phyloP scores from a whole-genome alignment of 2,329 filamentous ascomycete genomes.

The Cyclaneusma minus region DNA sequence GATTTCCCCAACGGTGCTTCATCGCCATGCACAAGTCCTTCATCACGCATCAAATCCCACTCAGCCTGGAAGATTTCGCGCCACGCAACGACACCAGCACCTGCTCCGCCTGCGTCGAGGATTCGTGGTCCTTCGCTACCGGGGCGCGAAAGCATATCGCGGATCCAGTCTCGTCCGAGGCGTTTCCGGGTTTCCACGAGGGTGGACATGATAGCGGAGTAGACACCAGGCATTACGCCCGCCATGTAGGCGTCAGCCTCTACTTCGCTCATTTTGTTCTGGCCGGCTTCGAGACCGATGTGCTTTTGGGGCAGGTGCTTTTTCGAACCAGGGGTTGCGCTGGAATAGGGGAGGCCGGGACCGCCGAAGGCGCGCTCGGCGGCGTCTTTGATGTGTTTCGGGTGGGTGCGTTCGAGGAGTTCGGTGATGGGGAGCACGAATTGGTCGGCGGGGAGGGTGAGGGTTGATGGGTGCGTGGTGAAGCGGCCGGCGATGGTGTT shows the following conservation, averaged over 20 bases:
- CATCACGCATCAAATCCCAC: slow-evolving; percentile 53
- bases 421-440: slow-evolving; percentile 55
- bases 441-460: slow-evolving; percentile 56
- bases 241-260: slow-evolving; percentile 61
- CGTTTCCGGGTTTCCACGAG: slow-evolving; percentile 62
- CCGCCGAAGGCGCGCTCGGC: slow-evolving; percentile 69
- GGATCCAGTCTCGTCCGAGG: slow-evolving; percentile 55
- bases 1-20: slow-evolving; percentile 52
- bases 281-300: slow-evolving; percentile 46
- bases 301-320: slow-evolving; percentile 44
- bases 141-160: slow-evolving; percentile 40
- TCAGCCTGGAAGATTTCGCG: slow-evolving; percentile 66
- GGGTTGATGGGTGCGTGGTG: slow-evolving; percentile 54
- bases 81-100: slow-evolving; percentile 61
- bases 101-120: slow-evolving; percentile 60
- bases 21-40: slow-evolving; percentile 24
- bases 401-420: slow-evolving; percentile 51
- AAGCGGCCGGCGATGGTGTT: slow-evolving; percentile 62
- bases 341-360: slow-evolving; percentile 57
- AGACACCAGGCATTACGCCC: slow-evolving; percentile 53
- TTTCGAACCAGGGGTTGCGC: slow-evolving; percentile 45
- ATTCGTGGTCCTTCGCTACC: slow-evolving; percentile 43
- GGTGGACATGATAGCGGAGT: slow-evolving; percentile 49
- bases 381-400: slow-evolving; percentile 58
- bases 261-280: slow-evolving; percentile 56